Base-by-base conservation (phyloP, 129 eudicot species). In the Lactuca saligna region DNA sequence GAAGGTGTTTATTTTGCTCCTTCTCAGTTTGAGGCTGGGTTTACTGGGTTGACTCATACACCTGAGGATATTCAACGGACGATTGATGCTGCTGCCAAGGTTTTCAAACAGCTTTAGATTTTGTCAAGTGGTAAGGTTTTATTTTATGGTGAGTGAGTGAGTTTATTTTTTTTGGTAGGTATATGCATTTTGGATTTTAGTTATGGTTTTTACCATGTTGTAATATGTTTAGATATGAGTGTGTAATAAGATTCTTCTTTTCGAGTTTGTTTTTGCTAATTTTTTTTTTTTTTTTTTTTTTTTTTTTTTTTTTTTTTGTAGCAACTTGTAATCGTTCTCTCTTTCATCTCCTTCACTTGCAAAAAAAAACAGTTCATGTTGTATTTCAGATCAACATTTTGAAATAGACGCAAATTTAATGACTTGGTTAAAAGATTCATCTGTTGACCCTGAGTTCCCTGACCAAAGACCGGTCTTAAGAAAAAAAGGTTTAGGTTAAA, bases 1-100 rank as follows among this genome's bases (percentile, higher is more conserved):
- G 98, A 89, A 85, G 98, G 98, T 44, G 98, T 92, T 35, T 89
- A 92, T 35, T 75, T 92, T 4, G 96, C 96, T 3, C 98, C 98
- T 37, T 88, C 98, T 1, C 96, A 92, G 75, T 92, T 86, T 75
- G 96, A 92, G 83, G 98, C 96, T 5, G 95, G 96, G 64, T 92
- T 92, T 76, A 88, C 96, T 17, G 80, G 98, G 76, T 82, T 92
- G 33, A 85, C 91, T 0, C 98, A 92, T 71, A 86, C 91, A 4
- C 2, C 60, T 3, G 87, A 81, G 71, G 98, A 92, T 62, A 92
- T 92, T 78, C 90, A 89, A 69, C 63, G 15, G 70, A 88, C 96
- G 3, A 84, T 92, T 54, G 85, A 85, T 7, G 95, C 92, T 9
- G 96, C 96, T 31, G 89, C 89, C 63, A 92, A 86, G 86, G 96